These are phyloP conservation scores for Mycena belliarum DNA, from an alignment of 768 basidiomycete species.

Conservation along the genomic window DNA sequence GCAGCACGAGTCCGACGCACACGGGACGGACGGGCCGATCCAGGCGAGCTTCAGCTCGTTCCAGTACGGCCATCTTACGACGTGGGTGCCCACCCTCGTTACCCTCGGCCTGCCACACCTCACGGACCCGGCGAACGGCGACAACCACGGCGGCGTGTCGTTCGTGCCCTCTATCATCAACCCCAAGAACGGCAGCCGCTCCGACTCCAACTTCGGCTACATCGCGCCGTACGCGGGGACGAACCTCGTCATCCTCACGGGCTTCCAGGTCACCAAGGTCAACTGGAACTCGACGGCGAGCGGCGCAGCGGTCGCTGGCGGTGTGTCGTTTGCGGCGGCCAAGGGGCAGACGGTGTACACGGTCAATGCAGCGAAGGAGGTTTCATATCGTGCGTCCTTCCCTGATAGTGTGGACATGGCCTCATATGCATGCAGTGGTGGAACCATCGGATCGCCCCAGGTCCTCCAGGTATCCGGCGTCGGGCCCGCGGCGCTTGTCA, in stretches of 20 bases:
- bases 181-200: conserved; percentile 19
- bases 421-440: conserved; percentile 7
- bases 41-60: conserved; percentile 21
- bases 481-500: conserved; percentile 12
- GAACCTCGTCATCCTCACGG: conserved; percentile 21
- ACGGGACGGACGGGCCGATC: conserved; percentile 20
- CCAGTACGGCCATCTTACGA: conserved; percentile 17
- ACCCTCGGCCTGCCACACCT: conserved; percentile 17
- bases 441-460: conserved; percentile 18
- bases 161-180: conserved; percentile 22
- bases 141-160: conserved; percentile 16
- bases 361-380: conserved; percentile 22
- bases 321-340: conserved; percentile 19
- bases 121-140: conserved; percentile 19
- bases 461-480: conserved; percentile 21
- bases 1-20: conserved; percentile 14
- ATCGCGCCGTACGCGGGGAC: conserved; percentile 15
- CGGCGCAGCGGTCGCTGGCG: conserved; percentile 18
- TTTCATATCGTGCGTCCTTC: conserved; percentile 16
- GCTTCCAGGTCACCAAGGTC: conserved; percentile 18
- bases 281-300: conserved; percentile 20
- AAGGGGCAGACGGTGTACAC: conserved; percentile 7
- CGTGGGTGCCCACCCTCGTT: conserved; percentile 21
- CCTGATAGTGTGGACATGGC: too few relatives aligned
- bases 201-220: conserved; percentile 23